These are phyloP conservation scores for Trichoderma citrinoviride DNA, from an alignment of 2,329 filamentous ascomycete species.

Conservation along the genomic window DNA sequence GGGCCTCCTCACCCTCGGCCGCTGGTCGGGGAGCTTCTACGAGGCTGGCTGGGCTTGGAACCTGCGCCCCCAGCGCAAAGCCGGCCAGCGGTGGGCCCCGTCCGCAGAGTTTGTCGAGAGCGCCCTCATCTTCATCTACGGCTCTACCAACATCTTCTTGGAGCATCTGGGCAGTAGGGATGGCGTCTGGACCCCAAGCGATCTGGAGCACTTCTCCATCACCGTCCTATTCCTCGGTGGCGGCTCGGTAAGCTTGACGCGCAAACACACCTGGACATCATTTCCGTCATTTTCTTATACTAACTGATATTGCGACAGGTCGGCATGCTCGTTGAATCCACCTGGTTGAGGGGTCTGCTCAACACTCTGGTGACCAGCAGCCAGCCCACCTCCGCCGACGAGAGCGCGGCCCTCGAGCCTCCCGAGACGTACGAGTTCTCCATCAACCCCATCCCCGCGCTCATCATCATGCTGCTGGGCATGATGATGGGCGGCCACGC, in stretches of 20 bases:
- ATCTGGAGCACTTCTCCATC: constrained; percentile 90
- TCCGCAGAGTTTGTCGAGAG: constrained; percentile 90
- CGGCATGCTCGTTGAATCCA: constrained; percentile 83
- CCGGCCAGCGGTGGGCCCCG: constrained; percentile 63
- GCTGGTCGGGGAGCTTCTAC: constrained; percentile 87
- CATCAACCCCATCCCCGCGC: constrained; percentile 81
- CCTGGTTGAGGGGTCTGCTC: constrained; percentile 63
- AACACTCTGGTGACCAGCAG: constrained; percentile 50
- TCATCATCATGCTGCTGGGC: constrained; percentile 83
- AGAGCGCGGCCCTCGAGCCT: constrained; percentile 48
- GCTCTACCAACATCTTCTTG: constrained; percentile 84
- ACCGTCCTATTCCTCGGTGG: constrained; percentile 92
- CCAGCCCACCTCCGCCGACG: constrained; percentile 41
- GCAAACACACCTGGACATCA: not conserved
- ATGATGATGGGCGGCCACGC: constrained; percentile 96
- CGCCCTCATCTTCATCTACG: constrained; percentile 85
- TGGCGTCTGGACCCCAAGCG: constrained; percentile 68
- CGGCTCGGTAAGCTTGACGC: constrained; percentile 63
- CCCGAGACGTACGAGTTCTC: constrained; percentile 71
- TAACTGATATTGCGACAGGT: constrained; percentile 43
- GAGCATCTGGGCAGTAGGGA: constrained; percentile 80
- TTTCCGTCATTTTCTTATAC: not conserved
- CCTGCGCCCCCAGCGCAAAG: constrained; percentile 59
- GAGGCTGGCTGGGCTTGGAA: constrained; percentile 98
- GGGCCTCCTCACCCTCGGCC: constrained; percentile 78